Percentiles rank a stretch among this genome's conserved stretches.
phyloP scores from a whole-genome alignment of 495 filamentous ascomycete species.

The Chaetomium tenue region DNA sequence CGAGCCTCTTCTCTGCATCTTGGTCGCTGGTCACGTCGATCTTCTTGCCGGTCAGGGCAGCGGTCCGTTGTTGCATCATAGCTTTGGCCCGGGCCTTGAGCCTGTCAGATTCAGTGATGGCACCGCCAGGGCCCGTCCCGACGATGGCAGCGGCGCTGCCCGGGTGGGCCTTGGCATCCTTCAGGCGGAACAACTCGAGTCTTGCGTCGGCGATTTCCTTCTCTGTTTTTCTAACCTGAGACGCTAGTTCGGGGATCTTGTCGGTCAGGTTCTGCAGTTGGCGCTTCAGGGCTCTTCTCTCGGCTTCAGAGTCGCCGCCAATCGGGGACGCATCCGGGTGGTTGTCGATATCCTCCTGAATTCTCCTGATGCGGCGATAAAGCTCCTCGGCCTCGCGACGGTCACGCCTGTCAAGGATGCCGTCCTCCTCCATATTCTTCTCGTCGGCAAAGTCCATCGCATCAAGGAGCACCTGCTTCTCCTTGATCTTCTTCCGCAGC shows the following conservation, averaged over 20 bases:
- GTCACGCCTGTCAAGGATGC: constrained; percentile 85
- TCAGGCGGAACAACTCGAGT: constrained; percentile 90
- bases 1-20: constrained; percentile 76
- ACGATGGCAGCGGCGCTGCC: constrained; percentile 78
- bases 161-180: constrained; percentile 89
- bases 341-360: constrained; percentile 94
- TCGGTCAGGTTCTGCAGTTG: constrained; percentile 87
- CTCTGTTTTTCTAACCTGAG: constrained; percentile 85
- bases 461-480: constrained; percentile 94
- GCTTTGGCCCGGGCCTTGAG: constrained; percentile 93
- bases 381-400: constrained; percentile 90
- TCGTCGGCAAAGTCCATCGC: constrained; percentile 97
- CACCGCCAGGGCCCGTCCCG: constrained; percentile 89
- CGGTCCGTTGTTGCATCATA: constrained; percentile 97
- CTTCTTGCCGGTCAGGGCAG: constrained; percentile 83
- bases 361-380: constrained; percentile 84
- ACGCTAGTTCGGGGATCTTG: constrained; percentile 86
- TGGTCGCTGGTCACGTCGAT: constrained; percentile 60
- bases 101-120: constrained; percentile 88
- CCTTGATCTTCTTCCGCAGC: constrained; percentile 85
- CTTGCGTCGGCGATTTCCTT: constrained; percentile 88
- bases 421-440: constrained; percentile 83
- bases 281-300: constrained; percentile 78
- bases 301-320: constrained; percentile 77
- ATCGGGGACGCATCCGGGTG: constrained; percentile 78